Evolutionary conservation across 352 stramenopile species (phyloP).

Genomic region (Globisporangium viniferum): DNA sequence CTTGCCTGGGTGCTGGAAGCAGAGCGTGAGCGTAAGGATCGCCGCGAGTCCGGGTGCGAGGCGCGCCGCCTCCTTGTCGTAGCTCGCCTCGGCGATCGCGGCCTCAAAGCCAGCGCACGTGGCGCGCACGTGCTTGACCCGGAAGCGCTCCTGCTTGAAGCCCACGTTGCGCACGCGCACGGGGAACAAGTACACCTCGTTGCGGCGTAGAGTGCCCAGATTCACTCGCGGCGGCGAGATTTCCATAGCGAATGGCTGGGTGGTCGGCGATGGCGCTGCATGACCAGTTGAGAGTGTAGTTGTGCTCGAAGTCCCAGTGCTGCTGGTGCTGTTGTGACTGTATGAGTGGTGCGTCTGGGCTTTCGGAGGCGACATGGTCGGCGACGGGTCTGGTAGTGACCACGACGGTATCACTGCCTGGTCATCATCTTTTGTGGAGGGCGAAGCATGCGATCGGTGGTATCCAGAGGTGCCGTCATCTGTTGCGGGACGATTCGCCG

Average conservation of each 20-base stretch:
- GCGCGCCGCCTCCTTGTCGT: slow-evolving; percentile 55
- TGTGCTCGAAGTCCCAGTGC: background rate
- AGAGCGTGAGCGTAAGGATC: slow-evolving; percentile 60
- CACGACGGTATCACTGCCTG: background rate
- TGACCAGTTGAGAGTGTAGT: background rate
- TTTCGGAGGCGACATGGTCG: slow-evolving; percentile 1
- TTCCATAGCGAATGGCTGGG: slow-evolving; percentile 55
- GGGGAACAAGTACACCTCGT: slow-evolving; percentile 67
- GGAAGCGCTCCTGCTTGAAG: slow-evolving; percentile 62
- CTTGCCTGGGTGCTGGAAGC: slow-evolving; percentile 50
- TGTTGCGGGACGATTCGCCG: slow-evolving; percentile 3
- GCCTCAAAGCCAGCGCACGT: slow-evolving; percentile 38
- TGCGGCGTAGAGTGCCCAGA: slow-evolving; percentile 32
- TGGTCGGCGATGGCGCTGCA: slow-evolving; percentile 21
- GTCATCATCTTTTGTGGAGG: background rate
- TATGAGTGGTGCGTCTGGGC: background rate
- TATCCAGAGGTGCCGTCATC: background rate
- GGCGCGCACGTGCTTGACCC: slow-evolving; percentile 43
- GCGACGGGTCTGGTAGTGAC: background rate
- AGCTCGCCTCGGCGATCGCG: slow-evolving; percentile 44
- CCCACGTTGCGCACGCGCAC: slow-evolving; percentile 67
- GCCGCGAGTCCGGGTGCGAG: slow-evolving; percentile 53
- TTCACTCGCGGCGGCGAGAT: slow-evolving; percentile 43
- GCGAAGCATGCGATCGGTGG: background rate
- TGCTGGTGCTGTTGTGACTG: background rate